Evolutionary conservation across 495 filamentous ascomycete species (phyloP), one percentile per base, ranked within the genome.

Genomic region (Penicillium canescens): DNA sequence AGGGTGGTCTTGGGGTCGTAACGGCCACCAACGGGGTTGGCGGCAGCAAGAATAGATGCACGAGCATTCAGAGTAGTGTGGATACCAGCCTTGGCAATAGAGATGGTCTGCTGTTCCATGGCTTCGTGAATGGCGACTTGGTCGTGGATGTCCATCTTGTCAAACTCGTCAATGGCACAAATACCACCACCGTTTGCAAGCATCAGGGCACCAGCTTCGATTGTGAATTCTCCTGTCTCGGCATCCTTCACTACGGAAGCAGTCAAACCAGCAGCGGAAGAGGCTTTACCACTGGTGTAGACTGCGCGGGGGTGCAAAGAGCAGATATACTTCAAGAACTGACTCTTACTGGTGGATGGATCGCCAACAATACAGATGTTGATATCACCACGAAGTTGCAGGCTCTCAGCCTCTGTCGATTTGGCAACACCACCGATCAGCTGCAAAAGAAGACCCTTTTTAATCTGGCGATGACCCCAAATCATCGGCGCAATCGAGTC

Each of bases 81-180:
- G 55, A 99, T 99, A 63, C 94, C 94, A 4, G 94, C 94, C 66
- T 99, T 99, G 54, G 94, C 94, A 68, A 99, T 99, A 18, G 93
- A 97, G 60, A 99, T 99, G 16, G 94, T 99, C 76, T 99, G 94
- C 74, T 99, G 94, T 81, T 99, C 94, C 94, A 99, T 99, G 49
- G 95, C 95, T 82, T 99, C 94, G 83, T 99, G 94, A 70, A 99
- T 98, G 57, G 94, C 94, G 42, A 99, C 94, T 76, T 99, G 94
- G 73, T 99, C 94, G 42, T 76, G 82, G 46, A 99, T 90, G 64
- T 99, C 94, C 94, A 99, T 99, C 75, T 98, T 99, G 79, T 99
- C 94, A 67, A 99, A 99, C 62, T 99, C 94, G 68, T 99, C 94
- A 66, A 99, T 99, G 55, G 90, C 91, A 72, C 94, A 99, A 67